Percentiles rank a stretch among this genome's conserved stretches.
These are phyloP conservation scores for Podosphaera fusca DNA, from an alignment of 2,329 filamentous ascomycete genomes.

Conservation along the genomic window DNA sequence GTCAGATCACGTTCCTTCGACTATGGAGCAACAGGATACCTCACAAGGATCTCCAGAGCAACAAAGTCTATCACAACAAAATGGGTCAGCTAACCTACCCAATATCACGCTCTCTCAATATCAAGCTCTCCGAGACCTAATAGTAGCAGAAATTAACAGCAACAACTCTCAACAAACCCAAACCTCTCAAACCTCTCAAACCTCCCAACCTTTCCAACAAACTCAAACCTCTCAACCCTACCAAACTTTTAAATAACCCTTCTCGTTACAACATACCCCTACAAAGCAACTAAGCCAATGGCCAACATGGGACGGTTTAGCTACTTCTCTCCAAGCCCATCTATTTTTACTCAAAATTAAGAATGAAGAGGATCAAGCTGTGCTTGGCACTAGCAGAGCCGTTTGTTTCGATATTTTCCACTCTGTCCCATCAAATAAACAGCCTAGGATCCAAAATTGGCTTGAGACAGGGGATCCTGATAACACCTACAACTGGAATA, in stretches of 20 bases:
- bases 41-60: too few relatives aligned
- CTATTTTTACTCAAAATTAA: neutral
- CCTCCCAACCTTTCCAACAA: too few relatives aligned
- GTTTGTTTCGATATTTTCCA: neutral
- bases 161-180: neutral
- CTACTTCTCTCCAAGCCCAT: neutral
- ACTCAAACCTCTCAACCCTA: neutral
- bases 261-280: neutral
- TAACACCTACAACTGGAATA: neutral
- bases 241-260: neutral
- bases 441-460: neutral
- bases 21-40: too few relatives aligned
- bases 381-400: neutral
- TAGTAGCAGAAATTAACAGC: neutral
- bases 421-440: neutral
- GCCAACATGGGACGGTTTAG: neutral
- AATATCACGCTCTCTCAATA: neutral
- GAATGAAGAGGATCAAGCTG: neutral
- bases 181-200: neutral
- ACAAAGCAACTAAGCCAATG: neutral
- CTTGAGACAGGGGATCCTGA: neutral
- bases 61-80: neutral
- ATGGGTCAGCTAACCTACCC: neutral
- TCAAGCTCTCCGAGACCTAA: neutral
- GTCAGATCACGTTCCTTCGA: too few relatives aligned